A percentile compares a stretch with the other conserved stretches of the same genome.
These are phyloP conservation scores for Suhomyces xylopsoci DNA, from an alignment of 805 yeast genomes.

Conservation along the genomic window DNA sequence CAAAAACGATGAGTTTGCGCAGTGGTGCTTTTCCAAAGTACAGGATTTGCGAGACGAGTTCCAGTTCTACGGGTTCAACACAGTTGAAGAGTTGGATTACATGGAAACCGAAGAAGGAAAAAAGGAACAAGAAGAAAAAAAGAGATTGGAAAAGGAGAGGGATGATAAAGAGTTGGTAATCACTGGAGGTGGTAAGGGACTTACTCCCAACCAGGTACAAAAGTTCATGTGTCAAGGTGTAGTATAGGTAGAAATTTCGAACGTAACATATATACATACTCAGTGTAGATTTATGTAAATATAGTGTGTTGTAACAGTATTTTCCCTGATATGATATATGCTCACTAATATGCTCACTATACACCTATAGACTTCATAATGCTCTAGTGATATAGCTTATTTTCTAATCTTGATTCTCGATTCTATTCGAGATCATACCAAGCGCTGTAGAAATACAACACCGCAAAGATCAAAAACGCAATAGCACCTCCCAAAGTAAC, in stretches of 20 bases:
- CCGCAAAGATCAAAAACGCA: conserved; percentile 80
- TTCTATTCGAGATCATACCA: conserved; percentile 21
- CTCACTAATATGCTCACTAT: neutral
- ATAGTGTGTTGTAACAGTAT: neutral
- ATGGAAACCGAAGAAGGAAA: conserved; percentile 33
- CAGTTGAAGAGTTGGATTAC: conserved; percentile 44
- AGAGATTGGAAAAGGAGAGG: conserved; percentile 15
- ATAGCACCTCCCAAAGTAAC: conserved; percentile 89
- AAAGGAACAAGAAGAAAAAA: conserved; percentile 22
- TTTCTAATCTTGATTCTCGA: neutral
- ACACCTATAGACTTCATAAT: neutral
- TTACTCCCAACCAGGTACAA: conserved; percentile 35
- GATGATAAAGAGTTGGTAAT: conserved; percentile 25
- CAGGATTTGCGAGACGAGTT: conserved; percentile 53
- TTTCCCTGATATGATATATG: neutral
- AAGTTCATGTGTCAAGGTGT: conserved; percentile 40
- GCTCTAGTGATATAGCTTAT: neutral
- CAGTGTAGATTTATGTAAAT: too few relatives aligned
- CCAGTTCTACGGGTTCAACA: conserved; percentile 60
- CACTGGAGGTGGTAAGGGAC: conserved; percentile 24
- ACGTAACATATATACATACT: too few relatives aligned
- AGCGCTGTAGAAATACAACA: conserved; percentile 77
- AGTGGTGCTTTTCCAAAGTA: conserved; percentile 60
- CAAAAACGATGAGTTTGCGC: conserved; percentile 54
- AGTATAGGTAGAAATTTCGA: too few relatives aligned